phyloP scores from a whole-genome alignment of 768 basidiomycete genomes.

The Xerocomellus chrysenteron region DNA sequence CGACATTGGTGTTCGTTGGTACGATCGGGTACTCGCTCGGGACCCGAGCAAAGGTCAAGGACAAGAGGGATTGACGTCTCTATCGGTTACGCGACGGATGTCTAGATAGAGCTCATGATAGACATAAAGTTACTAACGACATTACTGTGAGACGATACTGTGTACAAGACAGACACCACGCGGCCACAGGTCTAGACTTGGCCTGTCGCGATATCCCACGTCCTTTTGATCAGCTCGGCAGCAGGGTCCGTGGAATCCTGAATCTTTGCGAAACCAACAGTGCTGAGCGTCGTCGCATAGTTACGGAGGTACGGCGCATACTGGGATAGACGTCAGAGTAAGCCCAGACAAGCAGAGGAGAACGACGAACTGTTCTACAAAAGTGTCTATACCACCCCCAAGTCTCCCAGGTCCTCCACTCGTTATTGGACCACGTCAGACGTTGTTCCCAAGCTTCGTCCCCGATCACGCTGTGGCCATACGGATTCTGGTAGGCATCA shows the following conservation, averaged over 20 bases:
- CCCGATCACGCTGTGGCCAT: constrained; percentile 55
- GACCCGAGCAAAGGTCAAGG: constrained; percentile 11
- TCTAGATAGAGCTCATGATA: constrained; percentile 11
- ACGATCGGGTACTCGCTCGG: constrained; percentile 62
- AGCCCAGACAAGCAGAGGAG: neutral
- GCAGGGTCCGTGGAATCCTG: constrained; percentile 57
- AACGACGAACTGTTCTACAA: constrained; percentile 65
- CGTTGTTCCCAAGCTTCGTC: constrained; percentile 72
- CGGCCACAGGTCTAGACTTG: constrained; percentile 26
- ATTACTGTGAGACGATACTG: neutral
- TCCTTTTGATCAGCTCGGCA: constrained; percentile 57
- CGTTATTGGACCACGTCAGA: constrained; percentile 63
- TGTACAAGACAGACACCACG: neutral
- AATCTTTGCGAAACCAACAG: constrained; percentile 66
- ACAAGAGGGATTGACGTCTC: constrained; percentile 25
- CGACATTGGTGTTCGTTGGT: constrained; percentile 64
- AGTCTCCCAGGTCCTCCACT: constrained; percentile 85
- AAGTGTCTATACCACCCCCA: constrained; percentile 94
- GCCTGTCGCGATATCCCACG: constrained; percentile 71
- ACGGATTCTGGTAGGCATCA: constrained; percentile 47
- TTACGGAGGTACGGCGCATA: constrained; percentile 79
- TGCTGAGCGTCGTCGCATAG: constrained; percentile 67
- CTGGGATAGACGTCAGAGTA: constrained; percentile 35
- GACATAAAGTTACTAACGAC: constrained; percentile 20
- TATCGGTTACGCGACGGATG: neutral